Conservation (phyloP, 2,329 filamentous ascomycete species). For the Lachnellula willkommii region DNA sequence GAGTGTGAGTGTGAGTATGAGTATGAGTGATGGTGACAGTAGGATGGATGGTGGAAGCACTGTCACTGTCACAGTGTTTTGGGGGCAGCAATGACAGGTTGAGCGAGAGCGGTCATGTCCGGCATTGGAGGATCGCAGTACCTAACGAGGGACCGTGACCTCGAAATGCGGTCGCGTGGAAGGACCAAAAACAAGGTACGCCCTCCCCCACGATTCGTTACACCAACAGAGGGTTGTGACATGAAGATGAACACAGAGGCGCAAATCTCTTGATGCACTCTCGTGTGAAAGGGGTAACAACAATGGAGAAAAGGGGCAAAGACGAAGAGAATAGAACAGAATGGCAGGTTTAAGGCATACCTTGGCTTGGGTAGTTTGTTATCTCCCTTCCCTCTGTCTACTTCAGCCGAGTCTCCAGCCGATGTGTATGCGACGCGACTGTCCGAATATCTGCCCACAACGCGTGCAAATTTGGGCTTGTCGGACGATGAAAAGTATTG, state of each 20-base stretch:
- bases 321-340: slow-evolving; percentile 1
- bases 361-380: slow-evolving; percentile 6
- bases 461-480: slow-evolving; percentile 8
- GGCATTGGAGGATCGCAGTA: slow-evolving; percentile 18
- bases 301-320: background rate
- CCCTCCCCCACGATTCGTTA: slow-evolving; percentile 17
- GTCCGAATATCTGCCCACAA: slow-evolving; percentile 10
- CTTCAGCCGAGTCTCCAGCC: slow-evolving; percentile 1
- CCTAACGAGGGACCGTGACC: slow-evolving; percentile 28
- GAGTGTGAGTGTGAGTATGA: background rate
- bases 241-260: slow-evolving; percentile 6
- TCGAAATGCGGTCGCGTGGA: slow-evolving; percentile 23
- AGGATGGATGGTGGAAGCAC: background rate
- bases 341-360: slow-evolving; percentile 18
- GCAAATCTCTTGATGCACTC: background rate
- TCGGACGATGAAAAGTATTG: background rate
- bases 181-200: slow-evolving; percentile 11
- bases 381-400: slow-evolving; percentile 9
- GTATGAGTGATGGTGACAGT: background rate
- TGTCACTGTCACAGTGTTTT: slow-evolving; percentile 1
- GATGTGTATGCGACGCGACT: slow-evolving; percentile 17
- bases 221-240: slow-evolving; percentile 19
- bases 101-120: slow-evolving; percentile 23
- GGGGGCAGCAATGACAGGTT: background rate
- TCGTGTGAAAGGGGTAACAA: slow-evolving; percentile 2